phyloP scores from a whole-genome alignment of 169 alveolate species.

The Plasmodium vinckei region DNA sequence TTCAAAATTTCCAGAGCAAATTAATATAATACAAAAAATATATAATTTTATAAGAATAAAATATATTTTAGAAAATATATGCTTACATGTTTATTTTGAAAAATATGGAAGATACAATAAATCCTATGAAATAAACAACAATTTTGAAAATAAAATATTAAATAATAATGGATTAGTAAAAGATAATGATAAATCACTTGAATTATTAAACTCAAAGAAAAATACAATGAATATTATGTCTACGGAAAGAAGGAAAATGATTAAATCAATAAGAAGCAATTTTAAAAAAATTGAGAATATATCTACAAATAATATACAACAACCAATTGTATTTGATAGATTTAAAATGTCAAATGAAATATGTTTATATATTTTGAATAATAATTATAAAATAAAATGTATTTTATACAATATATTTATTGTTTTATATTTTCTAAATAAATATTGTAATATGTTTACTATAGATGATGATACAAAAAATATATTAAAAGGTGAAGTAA shows the following conservation, averaged over 20 bases:
- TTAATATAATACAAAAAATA: slow-evolving; percentile 32
- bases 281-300: slow-evolving; percentile 41
- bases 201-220: slow-evolving; percentile 37
- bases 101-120: slow-evolving; percentile 15
- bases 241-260: slow-evolving; percentile 28
- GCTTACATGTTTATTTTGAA: slow-evolving; percentile 60
- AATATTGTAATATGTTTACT: slow-evolving; percentile 2
- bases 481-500: neutral
- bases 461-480: neutral
- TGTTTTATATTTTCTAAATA: slow-evolving; percentile 49
- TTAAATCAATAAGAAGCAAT: slow-evolving; percentile 18
- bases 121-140: slow-evolving; percentile 11
- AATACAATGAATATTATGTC: slow-evolving; percentile 9
- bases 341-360: slow-evolving; percentile 56
- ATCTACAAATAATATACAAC: slow-evolving; percentile 40
- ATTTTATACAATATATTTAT: slow-evolving; percentile 58
- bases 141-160: slow-evolving; percentile 13
- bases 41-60: slow-evolving; percentile 62
- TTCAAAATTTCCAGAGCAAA: slow-evolving; percentile 54
- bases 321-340: slow-evolving; percentile 29
- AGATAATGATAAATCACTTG: slow-evolving; percentile 15
- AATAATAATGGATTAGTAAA: slow-evolving; percentile 21
- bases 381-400: slow-evolving; percentile 68
- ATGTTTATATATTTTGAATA: slow-evolving; percentile 51
- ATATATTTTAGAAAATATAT: slow-evolving; percentile 38